phyloP scores from a whole-genome alignment of 805 yeast genomes.

The Ogataea kodamae region DNA sequence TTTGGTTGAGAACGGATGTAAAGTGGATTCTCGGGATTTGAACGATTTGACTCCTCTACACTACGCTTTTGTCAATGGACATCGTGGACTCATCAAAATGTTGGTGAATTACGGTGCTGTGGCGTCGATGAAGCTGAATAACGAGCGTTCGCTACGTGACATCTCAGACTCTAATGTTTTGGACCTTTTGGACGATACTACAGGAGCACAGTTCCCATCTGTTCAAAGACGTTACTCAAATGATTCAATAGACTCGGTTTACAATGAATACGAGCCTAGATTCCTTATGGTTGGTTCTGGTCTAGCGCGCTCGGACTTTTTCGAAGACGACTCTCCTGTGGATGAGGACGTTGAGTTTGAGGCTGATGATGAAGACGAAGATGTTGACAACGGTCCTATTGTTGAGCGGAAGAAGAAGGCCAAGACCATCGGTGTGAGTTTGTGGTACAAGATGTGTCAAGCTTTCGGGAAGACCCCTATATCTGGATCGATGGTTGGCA shows the following conservation, averaged over 20 bases:
- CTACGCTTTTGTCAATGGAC: constrained; percentile 76
- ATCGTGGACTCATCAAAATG: constrained; percentile 59
- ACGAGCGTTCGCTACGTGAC: constrained; percentile 43
- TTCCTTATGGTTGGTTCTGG: constrained; percentile 21
- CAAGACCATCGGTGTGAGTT: constrained; percentile 22
- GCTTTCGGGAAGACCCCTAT: constrained; percentile 21
- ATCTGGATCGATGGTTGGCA: constrained; percentile 10
- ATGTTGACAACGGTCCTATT: not conserved
- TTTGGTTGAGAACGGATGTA: constrained; percentile 60
- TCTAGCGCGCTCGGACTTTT: constrained; percentile 17
- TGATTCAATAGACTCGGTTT: constrained; percentile 29
- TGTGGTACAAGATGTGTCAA: constrained; percentile 33
- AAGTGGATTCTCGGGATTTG: constrained; percentile 68
- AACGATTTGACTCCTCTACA: constrained; percentile 88
- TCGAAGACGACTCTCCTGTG: constrained; percentile 13
- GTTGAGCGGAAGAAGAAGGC: constrained; percentile 4
- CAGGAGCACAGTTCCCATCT: constrained; percentile 3
- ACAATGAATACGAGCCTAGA: constrained; percentile 22
- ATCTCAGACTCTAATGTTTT: constrained; percentile 39
- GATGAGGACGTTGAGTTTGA: constrained; percentile 16
- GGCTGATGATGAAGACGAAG: constrained; percentile 24
- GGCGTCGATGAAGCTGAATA: constrained; percentile 46
- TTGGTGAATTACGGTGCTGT: constrained; percentile 65
- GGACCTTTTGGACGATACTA: constrained; percentile 29
- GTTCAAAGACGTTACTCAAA: constrained; percentile 25